Evolutionary conservation across 139 green algal species (phyloP), one percentile per base, ranked within the genome.

Genomic region (Tetraselmis striata): DNA sequence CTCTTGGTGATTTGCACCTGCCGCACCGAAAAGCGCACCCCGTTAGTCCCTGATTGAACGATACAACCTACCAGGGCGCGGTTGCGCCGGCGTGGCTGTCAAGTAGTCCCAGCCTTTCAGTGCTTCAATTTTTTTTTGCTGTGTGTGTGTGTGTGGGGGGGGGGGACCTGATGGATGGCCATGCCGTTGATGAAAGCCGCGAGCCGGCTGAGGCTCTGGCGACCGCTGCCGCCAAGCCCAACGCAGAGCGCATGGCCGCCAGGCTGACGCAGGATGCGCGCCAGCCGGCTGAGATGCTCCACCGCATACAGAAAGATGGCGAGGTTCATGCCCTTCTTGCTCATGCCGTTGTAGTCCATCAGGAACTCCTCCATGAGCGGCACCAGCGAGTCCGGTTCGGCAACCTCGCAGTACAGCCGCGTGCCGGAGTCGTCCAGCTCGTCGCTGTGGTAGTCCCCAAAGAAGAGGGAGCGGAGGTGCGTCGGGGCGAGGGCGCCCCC

Each of bases 291-390:
- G 11, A 87, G n/a, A 83, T 90, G 86, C 86, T 90, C 86, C 28
- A 77, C 80, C 18, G 86, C 86, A 83, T 85, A 90, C n/a, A 90
- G 83, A 81, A 90, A 90, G 25, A 90, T 87, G 28, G 86, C 86
- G 2, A 90, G 82, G 82, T 84, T 87, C 86, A 90, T 90, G 75
- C 80, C 83, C 26, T 59, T 45, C 83, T 87, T 87, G 32, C 25
- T 76, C 76, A 83, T 82, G 25, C 79, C 83, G 84, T 90, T 90
- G 83, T 86, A 86, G 75, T 90, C 86, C 25, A 58, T 77, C 28
- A 90, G 81, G 83, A 86, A 87, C 58, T 86, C 80, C 67, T 90
- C 86, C 80, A 90, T 83, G 24, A 23, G 76, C 30, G 31, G 1
- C 18, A 87, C 58, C 2, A 87, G 32, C 30, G 29, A 29, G 2